A percentile compares a stretch with the other conserved stretches of the same genome.
Conservation (phyloP, 129 eudicot species). For the Chrysanthemum makinoi region DNA sequence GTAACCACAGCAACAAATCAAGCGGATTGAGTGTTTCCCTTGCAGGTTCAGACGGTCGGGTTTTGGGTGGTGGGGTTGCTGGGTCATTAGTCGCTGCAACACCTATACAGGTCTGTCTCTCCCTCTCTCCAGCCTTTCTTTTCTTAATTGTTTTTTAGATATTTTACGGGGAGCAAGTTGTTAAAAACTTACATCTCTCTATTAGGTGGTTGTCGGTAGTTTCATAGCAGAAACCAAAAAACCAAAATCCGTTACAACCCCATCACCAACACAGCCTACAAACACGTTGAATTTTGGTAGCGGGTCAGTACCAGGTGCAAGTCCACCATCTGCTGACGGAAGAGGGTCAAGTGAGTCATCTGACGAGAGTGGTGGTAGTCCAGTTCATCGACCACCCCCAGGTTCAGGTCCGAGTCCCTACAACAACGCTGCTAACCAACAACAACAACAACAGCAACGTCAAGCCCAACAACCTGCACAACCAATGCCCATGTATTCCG, state of each 20-base stretch:
- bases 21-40: conserved; percentile 83
- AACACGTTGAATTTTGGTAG: conserved; percentile 64
- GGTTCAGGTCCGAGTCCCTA: conserved; percentile 37
- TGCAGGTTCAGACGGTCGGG: conserved; percentile 94
- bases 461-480: conserved; percentile 25
- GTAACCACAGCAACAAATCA: conserved; percentile 49
- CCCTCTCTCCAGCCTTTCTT: background rate
- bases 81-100: conserved; percentile 78
- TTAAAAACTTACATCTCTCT: background rate
- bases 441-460: conserved; percentile 5
- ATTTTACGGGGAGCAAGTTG: no score
- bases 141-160: no score
- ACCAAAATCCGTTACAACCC: conserved; percentile 44
- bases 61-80: conserved; percentile 92
- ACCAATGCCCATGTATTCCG: conserved; percentile 52
- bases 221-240: conserved; percentile 74
- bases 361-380: conserved; percentile 64
- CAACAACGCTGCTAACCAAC: conserved; percentile 38
- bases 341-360: conserved; percentile 73
- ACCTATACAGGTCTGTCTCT: conserved; percentile 62
- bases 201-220: conserved; percentile 89
- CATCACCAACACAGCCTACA: conserved; percentile 49
- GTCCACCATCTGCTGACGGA: conserved; percentile 73
- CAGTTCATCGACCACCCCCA: conserved; percentile 25
- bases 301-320: conserved; percentile 39